These are phyloP conservation scores for Lactarius quietus DNA, from an alignment of 768 basidiomycete genomes.

Conservation along the genomic window DNA sequence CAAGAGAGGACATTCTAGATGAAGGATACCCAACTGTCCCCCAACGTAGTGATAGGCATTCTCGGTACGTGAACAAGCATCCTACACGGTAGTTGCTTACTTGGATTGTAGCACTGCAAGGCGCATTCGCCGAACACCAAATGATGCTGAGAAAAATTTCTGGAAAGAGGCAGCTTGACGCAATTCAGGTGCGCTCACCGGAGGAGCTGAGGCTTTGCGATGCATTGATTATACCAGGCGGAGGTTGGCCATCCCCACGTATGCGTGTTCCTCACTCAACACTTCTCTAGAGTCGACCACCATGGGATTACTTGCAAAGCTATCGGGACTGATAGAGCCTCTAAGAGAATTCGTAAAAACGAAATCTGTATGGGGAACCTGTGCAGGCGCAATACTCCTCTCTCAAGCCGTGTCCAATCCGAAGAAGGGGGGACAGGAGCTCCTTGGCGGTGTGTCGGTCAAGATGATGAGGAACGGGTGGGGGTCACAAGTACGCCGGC, in stretches of 20 bases:
- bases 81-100: not conserved
- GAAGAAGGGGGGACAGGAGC: slow-evolving; percentile 85
- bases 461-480: slow-evolving; percentile 86
- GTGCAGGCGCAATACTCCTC: slow-evolving; percentile 91
- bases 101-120: slow-evolving; percentile 71
- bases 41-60: slow-evolving; percentile 24
- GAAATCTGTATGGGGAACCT: slow-evolving; percentile 92
- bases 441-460: slow-evolving; percentile 76
- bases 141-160: slow-evolving; percentile 58
- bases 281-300: slow-evolving; percentile 80
- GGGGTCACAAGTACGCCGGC: slow-evolving; percentile 73
- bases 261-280: not conserved
- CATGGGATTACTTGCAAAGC: slow-evolving; percentile 71
- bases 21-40: slow-evolving; percentile 14
- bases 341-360: slow-evolving; percentile 64
- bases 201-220: slow-evolving; percentile 75
- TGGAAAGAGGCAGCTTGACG: slow-evolving; percentile 42
- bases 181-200: slow-evolving; percentile 63
- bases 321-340: slow-evolving; percentile 77
- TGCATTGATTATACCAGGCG: slow-evolving; percentile 91
- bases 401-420: slow-evolving; percentile 68
- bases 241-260: slow-evolving; percentile 44
- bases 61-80: slow-evolving; percentile 18
- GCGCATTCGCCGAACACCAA: slow-evolving; percentile 89
- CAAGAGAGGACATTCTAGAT: slow-evolving; percentile 17